A percentile compares a stretch with the other conserved stretches of the same genome.
phyloP scores from a whole-genome alignment of 2,329 filamentous ascomycete genomes.

The Endocalyx cinctus region DNA sequence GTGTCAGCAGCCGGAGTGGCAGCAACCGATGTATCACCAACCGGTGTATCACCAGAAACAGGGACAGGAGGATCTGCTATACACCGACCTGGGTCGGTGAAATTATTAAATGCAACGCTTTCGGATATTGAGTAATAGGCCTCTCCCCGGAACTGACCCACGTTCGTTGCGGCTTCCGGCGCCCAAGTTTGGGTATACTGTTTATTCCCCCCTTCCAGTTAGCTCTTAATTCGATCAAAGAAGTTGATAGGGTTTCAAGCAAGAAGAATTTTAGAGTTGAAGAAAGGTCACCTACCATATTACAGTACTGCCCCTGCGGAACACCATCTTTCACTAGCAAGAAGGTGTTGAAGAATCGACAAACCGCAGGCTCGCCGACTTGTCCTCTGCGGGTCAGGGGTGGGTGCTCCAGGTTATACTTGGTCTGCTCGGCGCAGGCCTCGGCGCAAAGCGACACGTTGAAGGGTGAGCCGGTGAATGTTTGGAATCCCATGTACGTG shows the following conservation, averaged over 20 bases:
- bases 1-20: too few species aligned
- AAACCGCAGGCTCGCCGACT: conserved; percentile 4
- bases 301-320: conserved; percentile 19
- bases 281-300: conserved; percentile 5
- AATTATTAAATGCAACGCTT: conserved; percentile 16
- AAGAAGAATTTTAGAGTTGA: too few species aligned
- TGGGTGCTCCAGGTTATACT: conserved; percentile 9
- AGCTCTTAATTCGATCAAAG: too few species aligned
- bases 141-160: conserved; percentile 18
- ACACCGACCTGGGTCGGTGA: conserved; percentile 14
- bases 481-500: conserved; percentile 13
- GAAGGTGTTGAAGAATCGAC: conserved; percentile 18
- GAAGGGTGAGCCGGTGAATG: conserved; percentile 12
- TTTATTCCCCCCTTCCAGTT: too few species aligned
- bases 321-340: conserved; percentile 24
- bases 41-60: too few species aligned
- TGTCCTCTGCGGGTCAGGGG: not conserved
- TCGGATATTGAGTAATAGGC: conserved; percentile 22
- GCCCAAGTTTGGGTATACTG: conserved; percentile 9
- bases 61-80: too few species aligned
- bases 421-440: conserved; percentile 13
- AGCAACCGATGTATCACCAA: too few species aligned
- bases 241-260: too few species aligned
- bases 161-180: conserved; percentile 11
- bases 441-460: conserved; percentile 12